These are phyloP conservation scores for Tolypocladium cylindrosporum DNA, from an alignment of 2,329 filamentous ascomycete species.

Conservation along the genomic window DNA sequence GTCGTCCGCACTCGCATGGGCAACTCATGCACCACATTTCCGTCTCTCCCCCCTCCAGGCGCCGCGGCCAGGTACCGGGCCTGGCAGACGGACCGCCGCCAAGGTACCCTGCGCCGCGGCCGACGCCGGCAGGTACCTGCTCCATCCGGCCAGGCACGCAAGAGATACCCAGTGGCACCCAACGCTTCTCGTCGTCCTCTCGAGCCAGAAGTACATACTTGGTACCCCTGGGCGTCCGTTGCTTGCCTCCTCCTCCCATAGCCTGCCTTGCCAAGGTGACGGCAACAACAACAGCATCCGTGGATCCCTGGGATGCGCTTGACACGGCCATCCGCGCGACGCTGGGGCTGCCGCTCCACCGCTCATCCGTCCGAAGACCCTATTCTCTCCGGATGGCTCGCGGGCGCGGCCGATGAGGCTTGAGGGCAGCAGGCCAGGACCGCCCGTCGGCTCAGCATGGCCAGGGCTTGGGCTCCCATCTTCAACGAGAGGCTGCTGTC, in stretches of 20 bases:
- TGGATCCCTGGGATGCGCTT: neutral
- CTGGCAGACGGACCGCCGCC: neutral
- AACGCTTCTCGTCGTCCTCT: neutral
- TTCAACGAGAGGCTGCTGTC: neutral
- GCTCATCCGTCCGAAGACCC: neutral
- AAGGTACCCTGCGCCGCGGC: neutral
- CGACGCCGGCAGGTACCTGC: neutral
- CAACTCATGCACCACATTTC: neutral
- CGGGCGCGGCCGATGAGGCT: neutral
- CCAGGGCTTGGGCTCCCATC: neutral
- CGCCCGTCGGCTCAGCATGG: neutral
- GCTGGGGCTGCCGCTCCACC: neutral
- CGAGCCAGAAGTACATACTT: neutral
- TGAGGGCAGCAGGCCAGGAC: neutral
- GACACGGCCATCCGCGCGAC: neutral
- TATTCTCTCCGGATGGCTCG: neutral
- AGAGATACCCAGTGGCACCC: neutral
- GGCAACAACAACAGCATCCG: neutral
- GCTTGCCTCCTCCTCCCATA: too few relatives aligned
- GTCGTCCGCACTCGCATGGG: neutral
- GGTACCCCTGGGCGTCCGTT: too few relatives aligned
- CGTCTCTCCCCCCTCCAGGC: neutral
- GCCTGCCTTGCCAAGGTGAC: neutral
- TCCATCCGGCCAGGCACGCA: neutral
- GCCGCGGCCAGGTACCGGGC: neutral